Evolutionary conservation across 345 rosid species (phyloP).

Genomic region (Aquilaria yunnanensis): DNA sequence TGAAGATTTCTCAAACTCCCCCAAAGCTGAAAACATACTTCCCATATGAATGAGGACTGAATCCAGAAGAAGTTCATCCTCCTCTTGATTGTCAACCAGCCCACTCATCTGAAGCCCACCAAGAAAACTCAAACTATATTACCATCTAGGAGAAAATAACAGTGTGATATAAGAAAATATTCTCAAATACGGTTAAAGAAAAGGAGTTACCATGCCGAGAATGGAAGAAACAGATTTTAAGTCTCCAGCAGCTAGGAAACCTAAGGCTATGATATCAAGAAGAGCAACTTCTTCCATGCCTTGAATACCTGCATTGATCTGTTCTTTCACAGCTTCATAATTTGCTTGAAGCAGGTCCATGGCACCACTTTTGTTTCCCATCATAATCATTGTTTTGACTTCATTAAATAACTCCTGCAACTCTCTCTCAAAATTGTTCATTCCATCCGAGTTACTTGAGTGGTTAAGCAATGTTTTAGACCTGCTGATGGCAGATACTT

Average conservation of each 20-base stretch:
- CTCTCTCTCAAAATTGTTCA: slow-evolving; percentile 50
- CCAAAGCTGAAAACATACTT: slow-evolving; percentile 69
- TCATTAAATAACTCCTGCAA: slow-evolving; percentile 66
- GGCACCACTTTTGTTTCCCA: slow-evolving; percentile 58
- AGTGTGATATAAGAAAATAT: not conserved
- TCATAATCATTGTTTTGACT: slow-evolving; percentile 52
- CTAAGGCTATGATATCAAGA: slow-evolving; percentile 74
- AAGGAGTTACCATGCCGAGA: slow-evolving; percentile 48
- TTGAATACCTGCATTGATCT: slow-evolving; percentile 45
- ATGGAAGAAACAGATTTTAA: slow-evolving; percentile 38
- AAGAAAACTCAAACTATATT: slow-evolving; percentile 4
- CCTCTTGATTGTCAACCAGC: slow-evolving; percentile 40
- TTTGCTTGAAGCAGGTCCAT: slow-evolving; percentile 74
- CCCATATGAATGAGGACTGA: slow-evolving; percentile 72
- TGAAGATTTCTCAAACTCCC: slow-evolving; percentile 58
- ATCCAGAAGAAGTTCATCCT: slow-evolving; percentile 59
- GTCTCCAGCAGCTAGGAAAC: slow-evolving; percentile 69
- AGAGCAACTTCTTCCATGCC: slow-evolving; percentile 74
- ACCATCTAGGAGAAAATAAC: not conserved
- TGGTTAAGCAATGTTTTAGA: slow-evolving; percentile 21
- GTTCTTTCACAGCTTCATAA: slow-evolving; percentile 63
- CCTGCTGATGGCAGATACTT: slow-evolving; percentile 26
- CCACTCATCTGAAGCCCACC: slow-evolving; percentile 48
- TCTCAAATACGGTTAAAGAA: slow-evolving; percentile 1
- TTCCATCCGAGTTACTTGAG: slow-evolving; percentile 28